A percentile compares a stretch with the other conserved stretches of the same genome.
These are phyloP conservation scores for Pleurotus cornucopiae DNA, from an alignment of 768 basidiomycete genomes.

Conservation along the genomic window DNA sequence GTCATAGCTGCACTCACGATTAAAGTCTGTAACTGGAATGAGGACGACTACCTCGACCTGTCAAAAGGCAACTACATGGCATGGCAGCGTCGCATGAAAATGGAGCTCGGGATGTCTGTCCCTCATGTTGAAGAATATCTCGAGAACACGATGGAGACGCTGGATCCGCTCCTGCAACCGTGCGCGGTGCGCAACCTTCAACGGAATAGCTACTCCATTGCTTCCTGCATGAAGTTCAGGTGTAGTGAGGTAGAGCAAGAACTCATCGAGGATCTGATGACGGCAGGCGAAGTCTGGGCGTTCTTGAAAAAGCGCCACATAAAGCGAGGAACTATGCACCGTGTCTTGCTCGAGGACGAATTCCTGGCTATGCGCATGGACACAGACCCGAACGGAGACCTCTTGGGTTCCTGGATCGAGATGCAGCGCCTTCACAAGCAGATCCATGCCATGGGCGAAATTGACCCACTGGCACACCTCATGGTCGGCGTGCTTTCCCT, in stretches of 20 bases:
- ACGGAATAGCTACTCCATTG: neutral
- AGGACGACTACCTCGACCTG: no score
- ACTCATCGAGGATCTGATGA: neutral
- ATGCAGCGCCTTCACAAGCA: constrained; percentile 11
- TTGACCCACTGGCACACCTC: constrained; percentile 10
- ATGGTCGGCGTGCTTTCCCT: neutral
- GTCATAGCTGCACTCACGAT: no score
- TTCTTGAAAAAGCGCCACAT: constrained; percentile 12
- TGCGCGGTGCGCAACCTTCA: no score
- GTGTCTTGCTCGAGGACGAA: constrained; percentile 16
- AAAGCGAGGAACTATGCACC: constrained; percentile 12
- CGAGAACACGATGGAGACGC: no score
- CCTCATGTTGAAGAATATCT: no score
- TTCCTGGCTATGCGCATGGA: constrained; percentile 10
- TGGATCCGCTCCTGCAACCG: no score
- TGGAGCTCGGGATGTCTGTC: no score
- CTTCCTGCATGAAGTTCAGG: neutral
- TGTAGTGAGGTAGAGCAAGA: neutral
- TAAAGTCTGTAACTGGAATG: no score
- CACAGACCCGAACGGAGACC: neutral
- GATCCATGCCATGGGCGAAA: constrained; percentile 16
- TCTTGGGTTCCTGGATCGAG: neutral
- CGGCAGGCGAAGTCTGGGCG: constrained; percentile 10
- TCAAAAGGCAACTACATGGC: no score
- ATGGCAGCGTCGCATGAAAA: no score